Base-by-base conservation (phyloP, 345 rosid genomes). In the Lepidium didymum region DNA sequence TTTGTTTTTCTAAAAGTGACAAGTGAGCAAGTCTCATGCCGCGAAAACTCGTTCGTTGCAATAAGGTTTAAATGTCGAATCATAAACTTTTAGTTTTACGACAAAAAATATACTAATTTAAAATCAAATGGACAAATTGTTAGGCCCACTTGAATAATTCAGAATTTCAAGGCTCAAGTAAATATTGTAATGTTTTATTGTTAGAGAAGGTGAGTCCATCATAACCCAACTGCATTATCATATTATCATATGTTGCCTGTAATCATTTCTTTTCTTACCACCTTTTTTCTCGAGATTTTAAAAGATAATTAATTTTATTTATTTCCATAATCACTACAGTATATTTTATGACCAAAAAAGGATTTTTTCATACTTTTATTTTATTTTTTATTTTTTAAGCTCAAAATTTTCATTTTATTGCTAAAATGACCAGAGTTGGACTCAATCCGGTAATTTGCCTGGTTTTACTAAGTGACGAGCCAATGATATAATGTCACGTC, bases 251-350 rank as follows among this genome's bases (percentile, higher is more conserved):
- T 8, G 43, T 21, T 46, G 41, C 21, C 58, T 58, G 51, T 57
- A 65, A 69, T 69, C 66, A 69, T 69, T 37, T 35, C 2, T 37
- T 18, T 9, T 2, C 47, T 47, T 57, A 47, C 41, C 15, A 46
- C n/a, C 56, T 59, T 59, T 68, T 68, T 56, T 5, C 56, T 67
- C 64, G 56, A 67, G 63, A 67, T 67, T 56, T 45, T 11, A 56
- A 23, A 23, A 21, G 12, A 45, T 19, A 27, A 41, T 37, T 27
- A 15, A 52, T 50, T 27, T 19, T 31, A 7, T 11, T 40, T 3
- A 53, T 52, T 66, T 54, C 53, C 42, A 42, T 18, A 54, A 33
- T 53, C 52, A 64, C 29, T 53, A 33, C 10, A n/a, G n/a, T n/a
- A n/a, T n/a, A n/a, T n/a, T n/a, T n/a, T n/a, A n/a, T n/a, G n/a